phyloP scores from a whole-genome alignment of 2,329 filamentous ascomycete species.

The Cladosporium sphaerospermum region DNA sequence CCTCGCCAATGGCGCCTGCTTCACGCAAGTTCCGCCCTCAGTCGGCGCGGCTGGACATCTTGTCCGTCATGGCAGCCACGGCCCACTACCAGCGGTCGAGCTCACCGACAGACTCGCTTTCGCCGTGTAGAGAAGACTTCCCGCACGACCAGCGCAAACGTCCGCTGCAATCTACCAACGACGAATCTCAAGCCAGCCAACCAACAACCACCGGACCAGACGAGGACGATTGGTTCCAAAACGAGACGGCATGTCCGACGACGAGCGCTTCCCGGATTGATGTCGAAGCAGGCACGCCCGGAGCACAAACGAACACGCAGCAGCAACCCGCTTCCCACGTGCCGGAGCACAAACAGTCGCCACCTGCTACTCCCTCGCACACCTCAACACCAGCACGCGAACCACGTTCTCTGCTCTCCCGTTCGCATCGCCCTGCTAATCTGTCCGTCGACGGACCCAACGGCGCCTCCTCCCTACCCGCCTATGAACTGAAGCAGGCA shows the following conservation, averaged over 20 bases:
- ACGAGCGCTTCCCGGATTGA: conserved; percentile 11
- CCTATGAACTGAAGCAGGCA: conserved; percentile 19
- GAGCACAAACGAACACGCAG: conserved; percentile 5
- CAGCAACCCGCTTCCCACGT: background rate
- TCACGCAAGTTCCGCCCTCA: conserved; percentile 2
- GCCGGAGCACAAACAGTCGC: conserved; percentile 1
- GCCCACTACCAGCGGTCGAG: conserved; percentile 3
- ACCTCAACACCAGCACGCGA: conserved; percentile 17
- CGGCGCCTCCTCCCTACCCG: conserved; percentile 21
- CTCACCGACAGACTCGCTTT: conserved; percentile 16
- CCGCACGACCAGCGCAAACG: background rate
- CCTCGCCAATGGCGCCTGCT: background rate
- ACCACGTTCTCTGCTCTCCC: conserved; percentile 21
- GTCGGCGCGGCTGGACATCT: conserved; percentile 17
- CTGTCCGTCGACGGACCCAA: conserved; percentile 21
- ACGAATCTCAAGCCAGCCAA: too few relatives aligned
- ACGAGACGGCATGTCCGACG: conserved; percentile 1
- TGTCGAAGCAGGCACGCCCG: conserved; percentile 10
- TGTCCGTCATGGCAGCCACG: conserved; percentile 12
- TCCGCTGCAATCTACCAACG: background rate
- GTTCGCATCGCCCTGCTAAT: conserved; percentile 18
- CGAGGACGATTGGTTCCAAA: conserved; percentile 7
- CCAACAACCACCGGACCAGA: background rate
- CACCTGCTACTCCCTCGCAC: conserved; percentile 1
- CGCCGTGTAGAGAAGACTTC: conserved; percentile 11